Evolutionary conservation across 208 protist genomes (phyloP), one percentile per base, ranked within the genome.

Genomic region (Tetramitus jugosus): DNA sequence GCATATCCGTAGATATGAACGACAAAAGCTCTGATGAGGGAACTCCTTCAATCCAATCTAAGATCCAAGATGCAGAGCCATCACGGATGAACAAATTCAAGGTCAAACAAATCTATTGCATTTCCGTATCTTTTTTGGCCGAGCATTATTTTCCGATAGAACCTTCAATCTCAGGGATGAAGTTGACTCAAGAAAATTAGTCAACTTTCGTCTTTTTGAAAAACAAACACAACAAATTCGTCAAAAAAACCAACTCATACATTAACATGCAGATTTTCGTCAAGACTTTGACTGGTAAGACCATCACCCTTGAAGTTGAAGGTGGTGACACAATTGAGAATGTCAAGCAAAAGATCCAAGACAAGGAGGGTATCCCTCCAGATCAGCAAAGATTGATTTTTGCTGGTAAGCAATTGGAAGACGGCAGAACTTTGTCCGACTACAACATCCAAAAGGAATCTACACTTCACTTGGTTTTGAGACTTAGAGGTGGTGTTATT

Each of bases 401-500:
- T 71, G 84, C 87, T 23, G 88, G 88, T 35, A 91, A 90, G 77
- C 86, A 91, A 81, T 85, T 91, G 72, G 87, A 91, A 80, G 86
- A 90, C 56, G 87, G 85, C 53, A 81, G 85, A 74, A 91, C 87
- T 45, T 83, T 91, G 39, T 69, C 79, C 1, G 75, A 87, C 76
- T 87, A 87, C 64, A 86, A 86, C 61, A 84, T 87, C 20, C 77
- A 80, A 76, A 80, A 80, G 84, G 91, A 95, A 80, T 91, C 89
- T 23, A 95, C 91, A 37, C 84, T 95, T 46, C 91, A 94, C 71
- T 79, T 95, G 3, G 92, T 95, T 14, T 87, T 95, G 31, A 85
- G 92, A 53, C 84, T 95, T 8, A 84, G 91, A 72, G 92, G 91
- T 80, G 92, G 91, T 60, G 85, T 89, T 76, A 98, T 99, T 87